These are phyloP conservation scores for Epichloe baconii DNA, from an alignment of 2,329 filamentous ascomycete species.

Conservation along the genomic window DNA sequence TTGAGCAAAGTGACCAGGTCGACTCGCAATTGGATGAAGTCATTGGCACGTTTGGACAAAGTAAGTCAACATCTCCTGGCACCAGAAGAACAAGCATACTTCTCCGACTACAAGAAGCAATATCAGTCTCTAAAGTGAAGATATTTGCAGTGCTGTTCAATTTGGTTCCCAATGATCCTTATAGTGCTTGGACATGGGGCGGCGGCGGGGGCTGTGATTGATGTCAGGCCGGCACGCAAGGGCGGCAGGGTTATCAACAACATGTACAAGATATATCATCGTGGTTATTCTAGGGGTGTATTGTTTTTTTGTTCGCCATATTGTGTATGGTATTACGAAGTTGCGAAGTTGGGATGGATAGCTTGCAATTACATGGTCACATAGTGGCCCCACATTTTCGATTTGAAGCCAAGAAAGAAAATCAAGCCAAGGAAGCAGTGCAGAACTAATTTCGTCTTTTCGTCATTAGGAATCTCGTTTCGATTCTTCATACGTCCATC, in stretches of 20 bases:
- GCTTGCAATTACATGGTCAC: too few species aligned
- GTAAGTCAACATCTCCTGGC: not conserved
- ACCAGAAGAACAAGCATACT: too few species aligned
- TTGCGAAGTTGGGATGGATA: too few species aligned
- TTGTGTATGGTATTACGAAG: too few species aligned
- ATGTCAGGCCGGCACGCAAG: too few species aligned
- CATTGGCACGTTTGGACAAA: constrained; percentile 3
- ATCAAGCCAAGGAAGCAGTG: not conserved
- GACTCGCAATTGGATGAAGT: constrained; percentile 3
- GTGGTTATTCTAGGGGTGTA: too few species aligned
- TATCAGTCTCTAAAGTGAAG: not conserved
- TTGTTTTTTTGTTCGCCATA: too few species aligned
- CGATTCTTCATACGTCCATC: constrained; percentile 18
- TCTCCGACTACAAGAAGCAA: too few species aligned
- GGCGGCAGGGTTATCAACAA: too few species aligned
- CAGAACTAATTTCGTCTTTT: not conserved
- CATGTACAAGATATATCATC: too few species aligned
- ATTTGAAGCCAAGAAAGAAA: too few species aligned
- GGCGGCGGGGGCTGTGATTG: not conserved
- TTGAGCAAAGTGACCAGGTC: constrained; percentile 1
- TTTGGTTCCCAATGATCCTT: constrained; percentile 3
- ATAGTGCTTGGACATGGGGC: constrained; percentile 3
- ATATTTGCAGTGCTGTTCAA: constrained; percentile 1
- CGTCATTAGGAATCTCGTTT: constrained; percentile 7
- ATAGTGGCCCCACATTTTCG: too few species aligned